Base-by-base conservation (phyloP, 139 green algal species). In the Spirogloea muscicola region DNA sequence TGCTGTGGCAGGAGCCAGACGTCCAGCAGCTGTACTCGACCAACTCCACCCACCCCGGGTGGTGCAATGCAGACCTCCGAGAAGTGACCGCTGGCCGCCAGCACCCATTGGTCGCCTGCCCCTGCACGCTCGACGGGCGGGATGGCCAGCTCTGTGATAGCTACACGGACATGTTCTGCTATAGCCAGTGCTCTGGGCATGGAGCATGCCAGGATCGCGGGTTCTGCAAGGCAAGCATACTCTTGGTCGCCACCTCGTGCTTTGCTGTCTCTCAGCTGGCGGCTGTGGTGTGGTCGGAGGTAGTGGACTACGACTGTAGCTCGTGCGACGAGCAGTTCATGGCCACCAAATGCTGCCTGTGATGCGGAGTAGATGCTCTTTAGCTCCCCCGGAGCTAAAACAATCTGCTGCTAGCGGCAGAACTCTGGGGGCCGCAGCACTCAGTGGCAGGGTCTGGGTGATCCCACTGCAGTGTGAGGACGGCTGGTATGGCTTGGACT, bases 181-280 rank as follows among this genome's bases (percentile, higher is more conserved):
- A 68, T 21, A 68, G 43, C 6, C 51, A 63, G 29, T 76, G 67
- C 49, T 67, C n/a, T 9, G 58, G 49, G 2, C 67, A 68, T 25
- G 67, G 67, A 3, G 31, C 5, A 2, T 76, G 67, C 49, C 16
- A 58, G n/a, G n/a, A n/a, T 4, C 43, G 39, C 29, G 67, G 67
- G 10, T 59, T 52, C 67, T 76, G 67, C 33, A 48, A 76, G 67
- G 67, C 64, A n/a, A n/a, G n/a, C n/a, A n/a, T n/a, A n/a, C n/a
- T n/a, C n/a, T n/a, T n/a, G n/a, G n/a, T n/a, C n/a, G 65, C 2
- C 52, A 39, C 7, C 52, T 62, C 40, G 7, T 62, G 7, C 21
- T 21, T 55, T 55, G 46, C 46, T 55, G 46, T 31, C 21, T 21
- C 21, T 31, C 21, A 55, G 46, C 21, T 21, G 46, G 21, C 21